phyloP scores from a whole-genome alignment of 2,329 filamentous ascomycete species.

The Aspergillus glaucus region DNA sequence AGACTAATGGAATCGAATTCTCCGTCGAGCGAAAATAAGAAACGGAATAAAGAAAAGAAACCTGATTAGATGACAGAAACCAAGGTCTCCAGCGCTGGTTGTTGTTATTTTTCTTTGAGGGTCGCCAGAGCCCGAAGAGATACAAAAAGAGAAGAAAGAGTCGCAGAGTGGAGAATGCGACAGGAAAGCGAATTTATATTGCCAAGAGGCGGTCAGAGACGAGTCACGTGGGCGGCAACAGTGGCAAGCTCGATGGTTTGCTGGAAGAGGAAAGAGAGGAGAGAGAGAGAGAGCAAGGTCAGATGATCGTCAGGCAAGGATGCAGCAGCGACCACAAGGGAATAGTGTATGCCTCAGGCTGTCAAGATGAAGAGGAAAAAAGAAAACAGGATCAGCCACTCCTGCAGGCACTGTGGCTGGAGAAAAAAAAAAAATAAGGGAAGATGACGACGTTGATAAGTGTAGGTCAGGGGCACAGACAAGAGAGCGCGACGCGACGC shows the following conservation, averaged over 20 bases:
- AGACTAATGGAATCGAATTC: slow-evolving; percentile 22
- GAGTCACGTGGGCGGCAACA: slow-evolving; percentile 33
- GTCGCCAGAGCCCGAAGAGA: slow-evolving; percentile 9
- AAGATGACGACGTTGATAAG: neutral
- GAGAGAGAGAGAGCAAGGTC: slow-evolving; percentile 8
- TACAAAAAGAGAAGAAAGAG: slow-evolving; percentile 19
- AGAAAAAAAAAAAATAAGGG: neutral
- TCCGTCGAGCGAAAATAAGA: slow-evolving; percentile 14
- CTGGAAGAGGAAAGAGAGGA: slow-evolving; percentile 7
- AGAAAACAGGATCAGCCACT: neutral
- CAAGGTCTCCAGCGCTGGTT: neutral
- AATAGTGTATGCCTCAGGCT: slow-evolving; percentile 7
- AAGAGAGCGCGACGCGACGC: neutral
- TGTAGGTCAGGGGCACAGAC: neutral
- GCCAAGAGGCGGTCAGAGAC: slow-evolving; percentile 33
- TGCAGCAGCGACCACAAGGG: slow-evolving; percentile 4
- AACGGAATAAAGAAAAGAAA: slow-evolving; percentile 3
- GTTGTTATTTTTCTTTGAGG: neutral
- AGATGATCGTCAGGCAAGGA: slow-evolving; percentile 12
- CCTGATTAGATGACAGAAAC: slow-evolving; percentile 21
- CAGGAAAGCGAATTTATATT: slow-evolving; percentile 36
- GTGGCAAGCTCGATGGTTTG: neutral
- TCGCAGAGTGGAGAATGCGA: slow-evolving; percentile 35
- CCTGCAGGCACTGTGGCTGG: slow-evolving; percentile 2
- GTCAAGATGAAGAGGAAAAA: neutral